phyloP scores from a whole-genome alignment of 2,329 filamentous ascomycete genomes.

The Exophiala calicioides region DNA sequence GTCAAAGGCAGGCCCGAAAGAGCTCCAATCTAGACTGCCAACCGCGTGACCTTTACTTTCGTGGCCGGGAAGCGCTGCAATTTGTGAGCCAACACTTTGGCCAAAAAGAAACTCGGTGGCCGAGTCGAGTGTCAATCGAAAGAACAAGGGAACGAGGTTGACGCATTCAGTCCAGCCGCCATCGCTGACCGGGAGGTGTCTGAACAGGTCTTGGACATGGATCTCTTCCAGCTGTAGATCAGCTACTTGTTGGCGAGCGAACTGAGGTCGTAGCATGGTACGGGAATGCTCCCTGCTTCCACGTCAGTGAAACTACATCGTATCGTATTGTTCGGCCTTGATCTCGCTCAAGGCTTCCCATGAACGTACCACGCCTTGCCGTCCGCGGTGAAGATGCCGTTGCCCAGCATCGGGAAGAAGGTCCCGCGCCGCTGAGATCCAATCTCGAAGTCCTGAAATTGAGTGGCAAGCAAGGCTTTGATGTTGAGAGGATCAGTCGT shows the following conservation, averaged over 20 bases:
- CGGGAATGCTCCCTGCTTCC: neutral
- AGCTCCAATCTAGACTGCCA: conserved; percentile 56
- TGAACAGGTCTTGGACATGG: neutral
- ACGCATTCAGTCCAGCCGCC: conserved; percentile 53
- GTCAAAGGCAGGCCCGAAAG: conserved; percentile 41
- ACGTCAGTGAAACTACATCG: no score
- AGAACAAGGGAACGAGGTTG: conserved; percentile 52
- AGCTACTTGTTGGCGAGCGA: neutral
- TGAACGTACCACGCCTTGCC: no score
- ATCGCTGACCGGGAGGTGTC: neutral
- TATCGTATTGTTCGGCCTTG: no score
- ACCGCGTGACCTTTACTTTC: conserved; percentile 73
- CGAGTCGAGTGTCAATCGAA: conserved; percentile 70
- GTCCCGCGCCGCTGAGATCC: no score
- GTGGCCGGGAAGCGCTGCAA: conserved; percentile 59
- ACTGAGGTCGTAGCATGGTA: neutral
- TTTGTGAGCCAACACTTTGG: conserved; percentile 64
- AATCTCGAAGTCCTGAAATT: no score
- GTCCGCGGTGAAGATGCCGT: no score
- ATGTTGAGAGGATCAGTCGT: no score
- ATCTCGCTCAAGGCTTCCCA: no score
- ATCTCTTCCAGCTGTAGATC: neutral
- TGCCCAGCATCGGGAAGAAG: no score
- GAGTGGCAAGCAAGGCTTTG: no score
- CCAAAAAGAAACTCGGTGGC: conserved; percentile 86